Evolutionary conservation across 2,329 filamentous ascomycete species (phyloP).

Genomic region (Pseudopyrenochaeta lycopersici): DNA sequence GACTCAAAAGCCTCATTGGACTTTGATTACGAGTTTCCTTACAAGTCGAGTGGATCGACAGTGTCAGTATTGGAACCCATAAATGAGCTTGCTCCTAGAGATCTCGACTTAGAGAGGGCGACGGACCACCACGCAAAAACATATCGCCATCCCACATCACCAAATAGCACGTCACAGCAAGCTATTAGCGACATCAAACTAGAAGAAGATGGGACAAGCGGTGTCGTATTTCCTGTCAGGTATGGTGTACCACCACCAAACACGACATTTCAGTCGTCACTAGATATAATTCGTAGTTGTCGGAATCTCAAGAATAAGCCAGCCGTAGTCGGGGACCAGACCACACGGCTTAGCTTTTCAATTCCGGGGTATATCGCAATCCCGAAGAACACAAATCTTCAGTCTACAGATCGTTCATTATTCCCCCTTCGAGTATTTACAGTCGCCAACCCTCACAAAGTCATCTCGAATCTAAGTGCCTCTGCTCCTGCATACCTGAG

Average conservation of each 20-base stretch:
- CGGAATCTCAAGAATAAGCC: background rate
- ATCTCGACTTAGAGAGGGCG: slow-evolving; percentile 16
- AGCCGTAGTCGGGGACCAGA: slow-evolving; percentile 16
- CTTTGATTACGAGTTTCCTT: slow-evolving; percentile 38
- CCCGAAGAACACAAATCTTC: slow-evolving; percentile 14
- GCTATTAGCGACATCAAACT: slow-evolving; percentile 26
- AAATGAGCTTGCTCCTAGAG: background rate
- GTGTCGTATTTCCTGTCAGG: background rate
- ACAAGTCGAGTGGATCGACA: slow-evolving; percentile 1
- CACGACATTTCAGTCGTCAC: slow-evolving; percentile 3
- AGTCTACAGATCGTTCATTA: slow-evolving; percentile 16
- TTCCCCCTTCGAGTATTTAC: slow-evolving; percentile 26
- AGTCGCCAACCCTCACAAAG: slow-evolving; percentile 32
- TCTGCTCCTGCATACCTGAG: slow-evolving; percentile 23
- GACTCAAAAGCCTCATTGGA: slow-evolving; percentile 27
- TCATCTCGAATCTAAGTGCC: slow-evolving; percentile 25
- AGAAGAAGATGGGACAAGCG: slow-evolving; percentile 30
- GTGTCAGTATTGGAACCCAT: background rate
- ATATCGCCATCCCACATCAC: slow-evolving; percentile 5
- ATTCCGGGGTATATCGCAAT: slow-evolving; percentile 44
- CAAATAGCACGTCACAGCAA: slow-evolving; percentile 3
- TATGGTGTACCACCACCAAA: background rate
- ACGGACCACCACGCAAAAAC: slow-evolving; percentile 14
- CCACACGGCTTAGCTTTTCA: slow-evolving; percentile 14
- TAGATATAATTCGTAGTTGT: slow-evolving; percentile 9